Base-by-base conservation (phyloP, 2,329 filamentous ascomycete species). In the Neoarthrinium moseri region DNA sequence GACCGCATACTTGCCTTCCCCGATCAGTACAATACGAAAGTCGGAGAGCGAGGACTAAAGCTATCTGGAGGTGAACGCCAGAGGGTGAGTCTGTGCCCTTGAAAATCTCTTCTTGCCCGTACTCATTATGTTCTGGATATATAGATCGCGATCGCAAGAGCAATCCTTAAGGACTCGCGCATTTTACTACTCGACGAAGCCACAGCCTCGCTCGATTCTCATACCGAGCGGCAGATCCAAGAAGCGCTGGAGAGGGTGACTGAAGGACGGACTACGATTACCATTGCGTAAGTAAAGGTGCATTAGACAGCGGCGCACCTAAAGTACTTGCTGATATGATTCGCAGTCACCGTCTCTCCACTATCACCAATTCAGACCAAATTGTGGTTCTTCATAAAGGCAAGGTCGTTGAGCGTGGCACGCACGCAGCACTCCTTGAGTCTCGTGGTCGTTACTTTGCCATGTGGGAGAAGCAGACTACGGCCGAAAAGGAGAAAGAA, bases 101-200 rank as follows among this genome's bases (percentile, higher is more conserved):
- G 20, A 6, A 12, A n/a, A 6, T 6, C 5, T 6, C 24, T 5
- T 5, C 17, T 2, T 5, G 12, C 1, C 6, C 15, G 48, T 29
- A 35, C 12, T 40, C 10, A 12, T 22, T 24, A 15, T 18, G n/a
- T 32, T 3, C 23, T 33, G 18, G 11, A 32, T 15, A 41, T 15
- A 3, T 13, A 68, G 66, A 61, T 78, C 37, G 78, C 80, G 3
- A 83, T 83, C 46, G 80, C 80, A 0, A 77, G 85, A 12, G 83
- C 85, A 1, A 73, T 89, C 12, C 71, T 89, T 36, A 86, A 87
- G 60, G 81, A 83, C 39, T 81, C 86, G 0, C 83, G 82, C 42
- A 81, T 89, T 44, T 74, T 89, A 21, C 75, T 89, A 47, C 71
- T 89, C 0, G 86, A 89, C 54, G 86, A 89, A 61, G 81, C 86